Evolutionary conservation across 306 rosid genomes (phyloP), one percentile per base, ranked within the genome.

Genomic region (Trichosanthes cucumerina): DNA sequence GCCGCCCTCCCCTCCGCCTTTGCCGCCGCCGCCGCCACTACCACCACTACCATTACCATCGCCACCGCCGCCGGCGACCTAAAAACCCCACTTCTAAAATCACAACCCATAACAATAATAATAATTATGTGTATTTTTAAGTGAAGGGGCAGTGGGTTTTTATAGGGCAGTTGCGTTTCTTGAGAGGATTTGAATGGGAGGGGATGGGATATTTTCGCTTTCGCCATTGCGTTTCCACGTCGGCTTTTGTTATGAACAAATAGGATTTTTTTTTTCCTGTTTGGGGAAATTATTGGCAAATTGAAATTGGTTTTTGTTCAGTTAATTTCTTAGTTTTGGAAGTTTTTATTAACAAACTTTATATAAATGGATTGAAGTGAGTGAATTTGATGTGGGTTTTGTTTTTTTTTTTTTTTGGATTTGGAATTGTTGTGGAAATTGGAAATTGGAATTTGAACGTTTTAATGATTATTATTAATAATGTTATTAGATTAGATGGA

Each of bases 1-100:
- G 81, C 76, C 76, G 57, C 76, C 76, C 14, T 15, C 56, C n/a
- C 76, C 38, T 70, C 76, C 57, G 56, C 76, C 76, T 6, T 8
- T 12, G 16, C n/a, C 28, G 16, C 14, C 75, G 16, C 50, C 50
- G n/a, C 8, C 7, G 31, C 33, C 33, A 9, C 28, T 6, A 34
- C 9, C 3, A 34, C 28, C 8, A 7, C 1, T 87, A 91, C 18
- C 62, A 24, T 2, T 8, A n/a, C 31, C 44, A 36, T 26, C 24
- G 1, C 7, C 23, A 15, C 6, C 23, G 21, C 6, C 23, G 21
- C 69, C 39, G 69, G 5, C 33, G 16, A 24, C 63, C 4, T 9
- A 0, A 9, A 26, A 33, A 0, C 7, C 21, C 41, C 21, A 15
- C 15, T 4, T 66, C 43, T 33, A 0, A 15, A 33, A 16, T 16